phyloP scores from a whole-genome alignment of 1,284 basidiomycete species.

The Thecaphora thlaspeos region DNA sequence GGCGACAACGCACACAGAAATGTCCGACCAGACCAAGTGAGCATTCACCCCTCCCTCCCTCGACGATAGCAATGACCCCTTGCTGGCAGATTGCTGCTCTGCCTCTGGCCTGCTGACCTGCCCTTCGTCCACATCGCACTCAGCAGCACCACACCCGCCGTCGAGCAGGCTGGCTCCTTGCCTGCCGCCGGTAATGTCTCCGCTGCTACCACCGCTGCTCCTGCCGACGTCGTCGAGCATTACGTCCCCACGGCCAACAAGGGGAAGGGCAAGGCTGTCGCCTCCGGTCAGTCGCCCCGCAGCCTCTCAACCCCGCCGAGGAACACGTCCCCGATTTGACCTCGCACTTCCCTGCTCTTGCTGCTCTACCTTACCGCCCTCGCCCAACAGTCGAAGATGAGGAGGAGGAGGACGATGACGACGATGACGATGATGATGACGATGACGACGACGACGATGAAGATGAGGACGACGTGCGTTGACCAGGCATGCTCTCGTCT shows the following conservation, averaged over 20 bases:
- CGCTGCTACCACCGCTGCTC: neutral
- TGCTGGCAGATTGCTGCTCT: no score
- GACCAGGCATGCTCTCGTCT: neutral
- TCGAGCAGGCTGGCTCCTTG: neutral
- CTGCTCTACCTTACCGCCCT: neutral
- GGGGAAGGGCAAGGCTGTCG: conserved; percentile 35
- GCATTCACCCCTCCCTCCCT: no score
- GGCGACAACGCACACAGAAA: no score
- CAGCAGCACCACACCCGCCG: neutral
- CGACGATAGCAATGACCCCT: no score
- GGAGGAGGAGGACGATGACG: conserved; percentile 1
- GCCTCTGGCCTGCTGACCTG: no score
- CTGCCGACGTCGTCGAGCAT: neutral
- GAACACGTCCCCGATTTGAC: no score
- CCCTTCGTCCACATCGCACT: no score
- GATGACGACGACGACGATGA: conserved; percentile 26
- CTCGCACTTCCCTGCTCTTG: no score
- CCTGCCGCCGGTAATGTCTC: neutral
- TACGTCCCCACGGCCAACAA: conserved; percentile 9
- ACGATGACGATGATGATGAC: conserved; percentile 20
- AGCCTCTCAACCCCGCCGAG: no score
- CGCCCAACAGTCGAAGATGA: neutral
- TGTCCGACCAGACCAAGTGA: no score
- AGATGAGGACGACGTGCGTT: conserved; percentile 27
- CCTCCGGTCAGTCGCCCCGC: conserved; percentile 19